phyloP scores from a whole-genome alignment of 495 filamentous ascomycete genomes.

The Penicillium longicatenatum region DNA sequence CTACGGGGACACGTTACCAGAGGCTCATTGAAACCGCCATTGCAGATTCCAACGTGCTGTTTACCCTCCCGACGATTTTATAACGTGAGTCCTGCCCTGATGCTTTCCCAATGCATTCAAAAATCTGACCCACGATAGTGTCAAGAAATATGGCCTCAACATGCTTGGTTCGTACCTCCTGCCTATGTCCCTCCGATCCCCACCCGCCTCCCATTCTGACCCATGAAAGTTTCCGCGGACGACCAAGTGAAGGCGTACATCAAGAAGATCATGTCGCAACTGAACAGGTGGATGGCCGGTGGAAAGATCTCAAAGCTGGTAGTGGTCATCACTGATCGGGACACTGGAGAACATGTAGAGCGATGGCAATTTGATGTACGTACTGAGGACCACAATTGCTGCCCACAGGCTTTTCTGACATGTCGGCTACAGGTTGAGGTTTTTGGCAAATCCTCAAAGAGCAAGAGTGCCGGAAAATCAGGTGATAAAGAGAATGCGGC shows the following conservation, averaged over 20 bases:
- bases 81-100: slow-evolving; percentile 59
- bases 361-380: slow-evolving; percentile 96
- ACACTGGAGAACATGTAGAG: slow-evolving; percentile 94
- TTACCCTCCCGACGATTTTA: slow-evolving; percentile 97
- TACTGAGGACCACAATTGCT: neutral
- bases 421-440: slow-evolving; percentile 63
- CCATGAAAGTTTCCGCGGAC: slow-evolving; percentile 72
- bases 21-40: slow-evolving; percentile 14
- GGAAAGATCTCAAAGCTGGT: slow-evolving; percentile 97
- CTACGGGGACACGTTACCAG: neutral
- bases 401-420: slow-evolving; percentile 8
- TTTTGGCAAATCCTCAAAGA: slow-evolving; percentile 58
- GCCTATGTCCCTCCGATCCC: neutral
- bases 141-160: slow-evolving; percentile 99
- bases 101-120: neutral
- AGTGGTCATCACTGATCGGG: slow-evolving; percentile 92
- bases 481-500: slow-evolving; percentile 64
- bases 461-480: slow-evolving; percentile 49
- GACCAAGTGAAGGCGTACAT: slow-evolving; percentile 99
- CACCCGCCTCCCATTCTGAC: slow-evolving; percentile 14
- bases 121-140: slow-evolving; percentile 43
- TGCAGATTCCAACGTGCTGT: slow-evolving; percentile 89
- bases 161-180: slow-evolving; percentile 70
- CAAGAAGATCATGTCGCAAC: slow-evolving; percentile 96
- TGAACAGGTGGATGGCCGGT: slow-evolving; percentile 93